Base-by-base conservation (phyloP, 2,329 filamentous ascomycete genomes). In the Colletotrichum lentis region DNA sequence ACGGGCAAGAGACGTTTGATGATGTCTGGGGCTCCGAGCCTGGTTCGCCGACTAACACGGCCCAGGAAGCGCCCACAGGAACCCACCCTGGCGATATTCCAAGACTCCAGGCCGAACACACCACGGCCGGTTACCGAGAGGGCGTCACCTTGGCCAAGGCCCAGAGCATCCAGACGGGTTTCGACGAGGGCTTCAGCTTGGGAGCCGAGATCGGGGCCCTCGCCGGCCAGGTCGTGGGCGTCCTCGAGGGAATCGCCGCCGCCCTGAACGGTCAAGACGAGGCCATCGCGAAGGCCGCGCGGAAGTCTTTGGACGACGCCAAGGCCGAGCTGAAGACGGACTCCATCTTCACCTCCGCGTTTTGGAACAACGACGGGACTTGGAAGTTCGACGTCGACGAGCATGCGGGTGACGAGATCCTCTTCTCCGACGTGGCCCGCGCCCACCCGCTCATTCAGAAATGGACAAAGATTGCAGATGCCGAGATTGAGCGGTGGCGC, bases 81-180 rank as follows among this genome's bases (percentile, higher is more conserved):
- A 62, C 72, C 60, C 82, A 87, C 62, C 82, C 81, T 39, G 86
- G 82, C 75, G 94, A 97, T 73, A 86, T 96, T 58, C 88, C 86
- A 22, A 89, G 91, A 27, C 85, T 97, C 18, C 89, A 91, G 73
- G 85, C 88, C 49, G 89, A 91, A 63, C 93, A 97, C 77, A 86
- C 88, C 60, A 97, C 92, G 8, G 90, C 92, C 46, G 96, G 96
- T 22, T 98, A 98, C 80, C 90, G 95, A 67, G 94, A 97, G 74
- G 96, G 95, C 52, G 86, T 98, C 61, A 86, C 90, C 0, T 82
- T 82, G 3, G 91, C 91, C 39, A 98, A 98, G 77, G 86, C 87
- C 31, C 80, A 84, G 55, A 91, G 89, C 73, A 88, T 97, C 31
- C 96, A 99, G 79, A 84, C 84, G 16, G 95, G 95, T 0, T 98